Base-by-base conservation (phyloP, 495 filamentous ascomycete species). In the Xeromyces bisporus region DNA sequence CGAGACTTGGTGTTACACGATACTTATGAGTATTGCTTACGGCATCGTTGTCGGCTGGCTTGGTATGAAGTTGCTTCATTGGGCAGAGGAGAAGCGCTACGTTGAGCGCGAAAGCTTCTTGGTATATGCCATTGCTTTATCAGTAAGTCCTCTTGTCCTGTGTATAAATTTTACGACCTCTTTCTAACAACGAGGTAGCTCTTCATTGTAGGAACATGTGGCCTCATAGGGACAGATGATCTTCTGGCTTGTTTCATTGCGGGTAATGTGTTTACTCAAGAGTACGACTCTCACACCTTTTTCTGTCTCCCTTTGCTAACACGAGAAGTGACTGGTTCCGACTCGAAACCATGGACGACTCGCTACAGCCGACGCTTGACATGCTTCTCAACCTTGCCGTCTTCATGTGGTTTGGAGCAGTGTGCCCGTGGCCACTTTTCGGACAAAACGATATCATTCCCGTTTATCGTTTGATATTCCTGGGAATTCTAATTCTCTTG, bases 201-300 rank as follows among this genome's bases (percentile, higher is more conserved):
- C 7, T 92, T 94, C 43, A 79, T 91, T 34, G 65, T 79, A 2
- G 84, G 82, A 8, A 92, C 83, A 1, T 83, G 79, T 41, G 85
- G 85, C 7, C 70, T 93, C 64, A 73, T 93, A 35, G 87, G 87
- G 2, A 89, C 74, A 26, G 87, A 93, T 50, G 87, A 93, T 38
- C 75, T 93, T 10, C 65, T 96, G 1, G 85, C 87, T 2, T 93
- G 83, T 55, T 96, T 96, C 42, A 75, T 93, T 36, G 85, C 87
- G 11, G 87, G 87, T 2, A 93, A 93, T 42, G 73, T 69, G 5
- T 89, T 96, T 40, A 92, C 80, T 3, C 80, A 79, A 67, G 85
- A 79, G 67, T 72, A 58, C 36, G 63, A 43, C 11, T 11, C 17
- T 15, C 7, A 5, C 15, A 6, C n/a, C 12, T 2, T 3, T 14